A percentile compares a stretch with the other conserved stretches of the same genome.
Conservation (phyloP, 2,329 filamentous ascomycete species). For the Helotiales sp. region DNA sequence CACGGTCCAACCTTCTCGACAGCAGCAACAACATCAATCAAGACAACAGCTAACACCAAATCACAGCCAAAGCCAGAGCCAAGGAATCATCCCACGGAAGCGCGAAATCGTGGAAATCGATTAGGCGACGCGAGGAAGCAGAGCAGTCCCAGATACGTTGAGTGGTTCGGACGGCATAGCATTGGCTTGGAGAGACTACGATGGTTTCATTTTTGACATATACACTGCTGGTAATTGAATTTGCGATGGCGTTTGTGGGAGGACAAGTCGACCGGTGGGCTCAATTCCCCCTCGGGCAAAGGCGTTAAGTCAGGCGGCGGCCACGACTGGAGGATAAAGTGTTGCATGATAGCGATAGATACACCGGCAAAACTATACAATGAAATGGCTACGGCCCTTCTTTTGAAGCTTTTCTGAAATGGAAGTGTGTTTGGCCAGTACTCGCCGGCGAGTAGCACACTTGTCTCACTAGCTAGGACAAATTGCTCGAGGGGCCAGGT, state of each 20-base stretch:
- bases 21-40: constrained; percentile 15
- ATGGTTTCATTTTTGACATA: constrained; percentile 6
- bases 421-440: too few relatives aligned
- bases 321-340: background rate
- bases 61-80: constrained; percentile 24
- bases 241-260: constrained; percentile 6
- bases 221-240: constrained; percentile 1
- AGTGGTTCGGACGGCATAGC: constrained; percentile 11
- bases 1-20: constrained; percentile 3
- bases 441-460: too few relatives aligned
- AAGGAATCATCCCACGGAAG: constrained; percentile 14
- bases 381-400: background rate
- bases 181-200: constrained; percentile 13
- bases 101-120: constrained; percentile 30
- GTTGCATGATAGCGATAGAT: background rate
- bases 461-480: too few relatives aligned
- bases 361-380: background rate
- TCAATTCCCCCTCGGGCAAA: background rate
- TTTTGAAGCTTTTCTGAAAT: background rate
- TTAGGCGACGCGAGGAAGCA: constrained; percentile 6
- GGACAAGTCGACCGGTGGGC: background rate
- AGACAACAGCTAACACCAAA: constrained; percentile 23
- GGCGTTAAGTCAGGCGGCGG: background rate
- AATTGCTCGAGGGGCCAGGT: too few relatives aligned
- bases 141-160: background rate